Conservation (phyloP, 345 rosid species). For the Laguncularia racemosa region DNA sequence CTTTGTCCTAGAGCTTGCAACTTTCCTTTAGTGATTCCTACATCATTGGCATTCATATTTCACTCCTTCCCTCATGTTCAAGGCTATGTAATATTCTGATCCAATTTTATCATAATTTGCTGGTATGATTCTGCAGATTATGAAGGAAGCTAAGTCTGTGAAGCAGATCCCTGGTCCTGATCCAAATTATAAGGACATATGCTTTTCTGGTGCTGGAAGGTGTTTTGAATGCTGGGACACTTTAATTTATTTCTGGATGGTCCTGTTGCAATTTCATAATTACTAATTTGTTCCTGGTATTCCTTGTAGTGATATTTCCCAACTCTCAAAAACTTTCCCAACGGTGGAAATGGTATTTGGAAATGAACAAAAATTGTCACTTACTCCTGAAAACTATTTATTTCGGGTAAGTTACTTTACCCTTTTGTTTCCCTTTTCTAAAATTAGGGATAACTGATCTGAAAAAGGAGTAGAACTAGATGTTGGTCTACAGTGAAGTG, state of each 20-base stretch:
- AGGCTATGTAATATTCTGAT: not conserved
- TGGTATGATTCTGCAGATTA: constrained; percentile 31
- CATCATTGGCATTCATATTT: not conserved
- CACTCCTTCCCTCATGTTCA: not conserved
- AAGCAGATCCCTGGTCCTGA: constrained; percentile 82
- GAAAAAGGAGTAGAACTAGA: not conserved
- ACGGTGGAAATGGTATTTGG: constrained; percentile 64
- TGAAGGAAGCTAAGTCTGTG: constrained; percentile 49
- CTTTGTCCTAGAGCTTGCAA: too few relatives aligned
- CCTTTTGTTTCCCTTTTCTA: constrained; percentile 4
- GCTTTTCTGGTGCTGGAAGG: constrained; percentile 72
- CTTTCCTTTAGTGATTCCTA: too few relatives aligned
- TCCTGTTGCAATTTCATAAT: constrained; percentile 1
- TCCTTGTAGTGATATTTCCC: constrained; percentile 39
- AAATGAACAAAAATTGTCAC: constrained; percentile 52
- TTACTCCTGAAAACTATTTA: constrained; percentile 91
- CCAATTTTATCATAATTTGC: not conserved
- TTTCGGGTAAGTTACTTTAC: constrained; percentile 50
- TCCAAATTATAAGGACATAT: constrained; percentile 81
- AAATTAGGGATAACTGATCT: not conserved
- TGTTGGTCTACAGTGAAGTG: not conserved
- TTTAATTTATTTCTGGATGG: constrained; percentile 3
- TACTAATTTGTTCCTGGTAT: constrained; percentile 16
- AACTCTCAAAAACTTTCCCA: constrained; percentile 60
- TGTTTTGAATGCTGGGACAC: constrained; percentile 11